These are phyloP conservation scores for Excoecaria agallocha DNA, from an alignment of 345 rosid species.

Conservation along the genomic window DNA sequence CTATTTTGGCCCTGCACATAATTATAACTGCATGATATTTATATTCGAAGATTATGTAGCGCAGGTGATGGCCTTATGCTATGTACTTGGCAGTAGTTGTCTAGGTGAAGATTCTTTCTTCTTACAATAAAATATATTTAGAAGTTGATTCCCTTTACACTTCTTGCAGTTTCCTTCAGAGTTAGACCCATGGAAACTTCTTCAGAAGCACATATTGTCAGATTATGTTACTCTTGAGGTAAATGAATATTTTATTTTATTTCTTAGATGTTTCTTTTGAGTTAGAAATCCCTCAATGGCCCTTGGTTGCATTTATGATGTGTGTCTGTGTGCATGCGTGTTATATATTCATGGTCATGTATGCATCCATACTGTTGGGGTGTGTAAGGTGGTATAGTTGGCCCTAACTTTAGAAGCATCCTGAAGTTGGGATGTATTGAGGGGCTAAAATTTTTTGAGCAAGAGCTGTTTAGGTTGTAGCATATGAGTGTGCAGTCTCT, in stretches of 20 bases:
- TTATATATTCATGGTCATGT: not conserved
- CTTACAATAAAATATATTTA: not conserved
- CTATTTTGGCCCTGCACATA: not conserved
- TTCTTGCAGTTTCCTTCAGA: conserved; percentile 75
- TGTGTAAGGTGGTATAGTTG: not conserved
- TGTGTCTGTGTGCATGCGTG: no score
- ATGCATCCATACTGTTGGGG: not conserved
- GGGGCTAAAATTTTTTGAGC: not conserved
- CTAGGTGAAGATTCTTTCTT: not conserved
- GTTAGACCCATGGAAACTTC: conserved; percentile 76
- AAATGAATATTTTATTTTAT: conserved; percentile 19
- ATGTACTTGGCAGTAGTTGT: not conserved
- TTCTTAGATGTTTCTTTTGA: not conserved
- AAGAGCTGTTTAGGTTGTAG: not conserved
- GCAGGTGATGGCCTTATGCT: not conserved
- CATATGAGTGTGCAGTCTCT: not conserved
- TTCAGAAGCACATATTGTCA: conserved; percentile 70
- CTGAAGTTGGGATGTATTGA: not conserved
- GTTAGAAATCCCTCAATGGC: not conserved
- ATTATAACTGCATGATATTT: not conserved
- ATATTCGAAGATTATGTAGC: not conserved
- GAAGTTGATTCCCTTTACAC: conserved; percentile 7
- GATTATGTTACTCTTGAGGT: conserved; percentile 88
- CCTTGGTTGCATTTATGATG: no score
- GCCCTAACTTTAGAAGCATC: not conserved